Evolutionary conservation across 2,329 filamentous ascomycete genomes (phyloP).

Genomic region (Passalora sequoiae): DNA sequence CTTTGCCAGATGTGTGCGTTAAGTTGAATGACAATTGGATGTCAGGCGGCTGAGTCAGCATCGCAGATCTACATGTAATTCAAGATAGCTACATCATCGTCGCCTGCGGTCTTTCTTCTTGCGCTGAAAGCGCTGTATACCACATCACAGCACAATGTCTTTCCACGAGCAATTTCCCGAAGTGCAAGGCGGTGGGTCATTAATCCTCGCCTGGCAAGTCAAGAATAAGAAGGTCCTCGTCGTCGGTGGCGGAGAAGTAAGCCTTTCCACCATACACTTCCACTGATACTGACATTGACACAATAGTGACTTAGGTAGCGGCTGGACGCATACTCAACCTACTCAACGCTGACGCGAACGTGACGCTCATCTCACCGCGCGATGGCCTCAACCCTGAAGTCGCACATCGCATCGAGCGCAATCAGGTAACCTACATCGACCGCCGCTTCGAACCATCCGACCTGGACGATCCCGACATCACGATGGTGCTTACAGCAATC

Average conservation of each 20-base stretch:
- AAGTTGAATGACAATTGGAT: no score
- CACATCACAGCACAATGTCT: conserved; percentile 7
- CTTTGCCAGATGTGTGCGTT: no score
- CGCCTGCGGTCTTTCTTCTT: not conserved
- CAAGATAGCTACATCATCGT: not conserved
- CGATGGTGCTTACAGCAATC: conserved; percentile 89
- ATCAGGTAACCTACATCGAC: conserved; percentile 74
- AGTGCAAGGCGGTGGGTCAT: conserved; percentile 82
- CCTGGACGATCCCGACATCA: conserved; percentile 61
- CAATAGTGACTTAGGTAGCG: conserved; percentile 63
- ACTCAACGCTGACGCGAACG: conserved; percentile 87
- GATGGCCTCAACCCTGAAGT: conserved; percentile 85
- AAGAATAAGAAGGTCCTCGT: conserved; percentile 85
- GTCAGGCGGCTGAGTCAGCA: no score
- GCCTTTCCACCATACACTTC: conserved; percentile 24
- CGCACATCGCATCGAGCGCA: conserved; percentile 67
- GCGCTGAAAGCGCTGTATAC: not conserved
- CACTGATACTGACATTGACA: conserved; percentile 23
- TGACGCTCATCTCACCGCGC: conserved; percentile 74
- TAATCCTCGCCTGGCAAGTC: conserved; percentile 95
- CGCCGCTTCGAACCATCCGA: conserved; percentile 82
- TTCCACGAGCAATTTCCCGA: conserved; percentile 55
- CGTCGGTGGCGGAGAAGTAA: conserved; percentile 88
- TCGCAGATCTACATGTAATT: no score
- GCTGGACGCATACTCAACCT: conserved; percentile 90